Evolutionary conservation across 2,329 filamentous ascomycete genomes (phyloP).

Genomic region (Penicillium fuscoglaucum): DNA sequence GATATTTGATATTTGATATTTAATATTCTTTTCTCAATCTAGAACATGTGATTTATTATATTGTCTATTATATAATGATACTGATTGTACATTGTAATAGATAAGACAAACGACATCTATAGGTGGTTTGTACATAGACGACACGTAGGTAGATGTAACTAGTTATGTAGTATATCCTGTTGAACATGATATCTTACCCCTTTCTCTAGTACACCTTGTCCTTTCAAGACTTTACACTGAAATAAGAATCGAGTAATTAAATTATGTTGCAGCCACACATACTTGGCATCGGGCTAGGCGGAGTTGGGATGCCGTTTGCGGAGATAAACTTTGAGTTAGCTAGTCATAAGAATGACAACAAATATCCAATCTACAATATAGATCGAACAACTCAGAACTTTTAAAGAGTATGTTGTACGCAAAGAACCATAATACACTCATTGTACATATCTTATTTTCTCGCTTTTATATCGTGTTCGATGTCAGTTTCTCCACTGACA

Average conservation of each 20-base stretch:
- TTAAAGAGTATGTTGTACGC: too few relatives aligned
- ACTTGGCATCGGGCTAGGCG: background rate
- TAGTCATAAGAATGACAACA: slow-evolving; percentile 2
- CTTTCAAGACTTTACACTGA: background rate
- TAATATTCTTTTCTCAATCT: background rate
- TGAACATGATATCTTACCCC: background rate
- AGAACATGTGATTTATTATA: background rate
- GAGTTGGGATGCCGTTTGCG: slow-evolving; percentile 3
- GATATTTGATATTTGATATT: background rate
- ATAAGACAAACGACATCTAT: background rate
- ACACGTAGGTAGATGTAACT: too few relatives aligned
- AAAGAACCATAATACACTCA: too few relatives aligned
- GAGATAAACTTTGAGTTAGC: background rate
- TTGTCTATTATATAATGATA: background rate
- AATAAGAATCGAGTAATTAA: background rate
- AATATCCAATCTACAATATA: background rate
- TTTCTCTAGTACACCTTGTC: background rate
- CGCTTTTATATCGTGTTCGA: background rate
- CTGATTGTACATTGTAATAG: background rate
- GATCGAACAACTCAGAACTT: too few relatives aligned
- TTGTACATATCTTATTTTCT: background rate
- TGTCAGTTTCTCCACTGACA: background rate
- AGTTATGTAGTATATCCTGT: background rate
- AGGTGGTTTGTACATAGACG: background rate
- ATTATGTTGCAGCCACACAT: background rate